Percentiles rank a stretch among this genome's conserved stretches.
Conservation (phyloP, 257 asterid species). For the Avicennia marina region DNA sequence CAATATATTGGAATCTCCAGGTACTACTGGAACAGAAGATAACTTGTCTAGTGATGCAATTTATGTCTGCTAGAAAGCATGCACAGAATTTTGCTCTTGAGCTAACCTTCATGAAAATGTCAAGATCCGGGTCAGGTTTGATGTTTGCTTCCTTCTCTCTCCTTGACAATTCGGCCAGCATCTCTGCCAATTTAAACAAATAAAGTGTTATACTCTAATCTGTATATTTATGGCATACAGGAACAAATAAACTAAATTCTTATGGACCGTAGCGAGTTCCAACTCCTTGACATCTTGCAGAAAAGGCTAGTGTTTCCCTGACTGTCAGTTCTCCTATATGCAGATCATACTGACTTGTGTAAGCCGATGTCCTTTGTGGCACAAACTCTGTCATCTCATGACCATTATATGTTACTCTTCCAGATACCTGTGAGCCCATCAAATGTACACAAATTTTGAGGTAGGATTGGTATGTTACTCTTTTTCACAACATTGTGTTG, state of each 20-base stretch:
- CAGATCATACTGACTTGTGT: slow-evolving; percentile 84
- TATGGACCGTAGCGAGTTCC: slow-evolving; percentile 71
- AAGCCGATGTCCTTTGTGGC: slow-evolving; percentile 84
- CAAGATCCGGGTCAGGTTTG: slow-evolving; percentile 81
- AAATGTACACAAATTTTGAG: background rate
- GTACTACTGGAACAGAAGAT: background rate
- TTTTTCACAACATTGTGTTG: background rate
- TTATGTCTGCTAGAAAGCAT: too few species aligned
- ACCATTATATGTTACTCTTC: slow-evolving; percentile 76
- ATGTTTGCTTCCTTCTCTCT: slow-evolving; percentile 86
- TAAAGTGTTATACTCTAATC: background rate
- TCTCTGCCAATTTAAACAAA: slow-evolving; percentile 36
- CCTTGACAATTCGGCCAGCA: slow-evolving; percentile 72
- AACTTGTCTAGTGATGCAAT: too few species aligned
- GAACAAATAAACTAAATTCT: background rate
- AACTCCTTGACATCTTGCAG: slow-evolving; percentile 94
- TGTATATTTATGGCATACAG: background rate
- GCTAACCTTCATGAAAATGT: slow-evolving; percentile 85
- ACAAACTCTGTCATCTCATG: slow-evolving; percentile 70
- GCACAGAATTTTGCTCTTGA: too few species aligned
- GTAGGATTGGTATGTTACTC: background rate
- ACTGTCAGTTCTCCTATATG: slow-evolving; percentile 88
- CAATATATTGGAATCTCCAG: background rate
- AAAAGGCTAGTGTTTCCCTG: slow-evolving; percentile 84
- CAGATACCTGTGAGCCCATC: slow-evolving; percentile 43